Conservation (phyloP, 2,329 filamentous ascomycete species). For the Aspergillus fischeri region DNA sequence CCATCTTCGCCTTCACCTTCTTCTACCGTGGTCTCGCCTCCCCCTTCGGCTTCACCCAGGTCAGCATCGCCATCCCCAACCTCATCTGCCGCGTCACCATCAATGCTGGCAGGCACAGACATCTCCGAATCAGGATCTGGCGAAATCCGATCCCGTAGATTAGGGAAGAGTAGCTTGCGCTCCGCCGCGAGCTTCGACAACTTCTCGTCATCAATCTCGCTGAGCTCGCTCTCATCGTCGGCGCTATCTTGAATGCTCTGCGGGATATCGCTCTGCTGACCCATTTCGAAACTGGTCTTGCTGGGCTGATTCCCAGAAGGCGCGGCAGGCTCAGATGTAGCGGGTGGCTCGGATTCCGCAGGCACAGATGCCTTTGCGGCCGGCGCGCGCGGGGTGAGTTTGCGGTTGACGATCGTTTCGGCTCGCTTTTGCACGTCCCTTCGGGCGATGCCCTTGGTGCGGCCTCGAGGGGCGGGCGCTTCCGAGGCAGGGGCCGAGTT, state of each 20-base stretch:
- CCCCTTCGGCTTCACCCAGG: slow-evolving; percentile 17
- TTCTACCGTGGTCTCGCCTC: slow-evolving; percentile 14
- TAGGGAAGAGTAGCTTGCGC: slow-evolving; percentile 22
- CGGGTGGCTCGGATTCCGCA: slow-evolving; percentile 19
- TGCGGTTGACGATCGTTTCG: slow-evolving; percentile 50
- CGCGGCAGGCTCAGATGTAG: slow-evolving; percentile 36
- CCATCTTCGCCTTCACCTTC: slow-evolving; percentile 14
- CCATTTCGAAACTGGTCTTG: slow-evolving; percentile 39
- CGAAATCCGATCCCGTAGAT: slow-evolving; percentile 19
- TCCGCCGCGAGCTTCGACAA: slow-evolving; percentile 24
- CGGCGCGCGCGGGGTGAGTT: slow-evolving; percentile 28
- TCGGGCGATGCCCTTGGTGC: slow-evolving; percentile 57
- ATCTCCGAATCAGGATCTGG: slow-evolving; percentile 24
- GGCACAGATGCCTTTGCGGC: slow-evolving; percentile 19
- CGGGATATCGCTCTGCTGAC: slow-evolving; percentile 49
- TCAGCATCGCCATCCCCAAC: slow-evolving; percentile 19
- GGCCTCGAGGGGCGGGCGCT: slow-evolving; percentile 32
- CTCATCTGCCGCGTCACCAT: slow-evolving; percentile 20
- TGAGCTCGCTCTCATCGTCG: slow-evolving; percentile 67
- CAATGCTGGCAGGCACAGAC: slow-evolving; percentile 17
- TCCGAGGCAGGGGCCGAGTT: slow-evolving; percentile 31
- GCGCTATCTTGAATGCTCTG: slow-evolving; percentile 62
- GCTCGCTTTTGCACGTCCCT: slow-evolving; percentile 57
- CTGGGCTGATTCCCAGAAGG: slow-evolving; percentile 27
- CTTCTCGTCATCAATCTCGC: slow-evolving; percentile 51